These are phyloP conservation scores for Umbelopsis sp. DNA, from an alignment of 192 early-diverging fungal species.

Conservation along the genomic window DNA sequence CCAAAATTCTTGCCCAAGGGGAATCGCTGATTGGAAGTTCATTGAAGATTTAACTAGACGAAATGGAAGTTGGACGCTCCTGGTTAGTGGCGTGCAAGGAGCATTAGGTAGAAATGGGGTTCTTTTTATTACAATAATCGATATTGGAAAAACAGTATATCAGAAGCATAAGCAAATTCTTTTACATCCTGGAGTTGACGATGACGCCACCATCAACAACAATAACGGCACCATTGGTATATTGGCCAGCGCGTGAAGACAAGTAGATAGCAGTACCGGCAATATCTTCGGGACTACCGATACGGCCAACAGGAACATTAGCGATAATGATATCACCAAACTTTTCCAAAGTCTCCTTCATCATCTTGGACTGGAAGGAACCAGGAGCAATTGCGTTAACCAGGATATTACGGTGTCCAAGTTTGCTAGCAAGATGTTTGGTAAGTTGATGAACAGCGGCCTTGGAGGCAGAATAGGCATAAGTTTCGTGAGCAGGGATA, in stretches of 20 bases:
- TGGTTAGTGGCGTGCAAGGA: too few relatives aligned
- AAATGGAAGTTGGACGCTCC: too few relatives aligned
- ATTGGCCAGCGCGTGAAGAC: slow-evolving; percentile 73
- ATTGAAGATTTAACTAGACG: too few relatives aligned
- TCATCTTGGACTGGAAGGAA: slow-evolving; percentile 78
- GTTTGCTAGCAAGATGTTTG: slow-evolving; percentile 58
- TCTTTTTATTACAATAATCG: too few relatives aligned
- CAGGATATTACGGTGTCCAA: slow-evolving; percentile 62
- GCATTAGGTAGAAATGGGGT: too few relatives aligned
- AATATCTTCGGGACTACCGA: slow-evolving; percentile 85
- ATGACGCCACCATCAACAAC: slow-evolving; percentile 32
- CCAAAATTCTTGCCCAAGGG: too few relatives aligned
- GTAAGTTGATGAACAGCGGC: slow-evolving; percentile 78
- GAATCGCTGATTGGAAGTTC: too few relatives aligned
- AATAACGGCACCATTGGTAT: slow-evolving; percentile 42
- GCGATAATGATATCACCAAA: slow-evolving; percentile 54
- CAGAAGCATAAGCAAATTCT: too few relatives aligned
- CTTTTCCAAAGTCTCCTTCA: slow-evolving; percentile 59
- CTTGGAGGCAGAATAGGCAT: slow-evolving; percentile 81
- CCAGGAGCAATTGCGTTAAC: slow-evolving; percentile 73
- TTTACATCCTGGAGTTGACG: slow-evolving; percentile 18
- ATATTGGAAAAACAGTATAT: too few relatives aligned
- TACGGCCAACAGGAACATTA: slow-evolving; percentile 66
- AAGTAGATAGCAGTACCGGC: slow-evolving; percentile 84
- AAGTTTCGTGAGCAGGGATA: slow-evolving; percentile 45